Percentiles rank a stretch among this genome's conserved stretches.
Conservation (phyloP, 352 stramenopile species). For the Globisporangium heterothallicum region DNA sequence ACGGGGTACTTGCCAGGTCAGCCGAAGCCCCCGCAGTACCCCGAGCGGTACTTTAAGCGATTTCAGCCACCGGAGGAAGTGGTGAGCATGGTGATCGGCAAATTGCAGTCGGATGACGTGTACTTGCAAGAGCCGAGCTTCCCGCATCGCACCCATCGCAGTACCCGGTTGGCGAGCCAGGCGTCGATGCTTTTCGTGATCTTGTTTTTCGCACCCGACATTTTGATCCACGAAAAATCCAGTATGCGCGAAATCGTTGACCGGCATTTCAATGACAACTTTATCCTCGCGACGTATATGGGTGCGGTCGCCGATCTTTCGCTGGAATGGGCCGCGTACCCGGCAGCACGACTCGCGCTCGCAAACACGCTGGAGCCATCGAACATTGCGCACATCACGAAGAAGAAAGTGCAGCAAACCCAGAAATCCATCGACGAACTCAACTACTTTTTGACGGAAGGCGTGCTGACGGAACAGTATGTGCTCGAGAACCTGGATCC, state of each 20-base stretch:
- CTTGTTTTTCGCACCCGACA: conserved; percentile 91
- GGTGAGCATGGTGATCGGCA: conserved; percentile 91
- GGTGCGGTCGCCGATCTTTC: conserved; percentile 90
- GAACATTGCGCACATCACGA: conserved; percentile 88
- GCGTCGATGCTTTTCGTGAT: conserved; percentile 95
- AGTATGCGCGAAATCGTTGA: conserved; percentile 95
- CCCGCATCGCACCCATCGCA: conserved; percentile 90
- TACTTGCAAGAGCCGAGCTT: conserved; percentile 91
- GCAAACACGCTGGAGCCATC: conserved; percentile 83
- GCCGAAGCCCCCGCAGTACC: conserved; percentile 83
- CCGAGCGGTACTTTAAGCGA: conserved; percentile 84
- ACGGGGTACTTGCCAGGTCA: conserved; percentile 85
- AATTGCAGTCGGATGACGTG: conserved; percentile 92
- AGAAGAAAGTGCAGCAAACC: conserved; percentile 84
- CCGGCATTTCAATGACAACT: conserved; percentile 96
- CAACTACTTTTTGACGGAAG: conserved; percentile 89
- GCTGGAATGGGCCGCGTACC: conserved; percentile 90
- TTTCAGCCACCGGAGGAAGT: conserved; percentile 86
- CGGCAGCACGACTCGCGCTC: conserved; percentile 85
- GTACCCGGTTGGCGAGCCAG: conserved; percentile 86
- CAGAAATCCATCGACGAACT: conserved; percentile 85
- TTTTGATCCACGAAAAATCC: conserved; percentile 88
- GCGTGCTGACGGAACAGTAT: conserved; percentile 90
- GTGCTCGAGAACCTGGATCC: conserved; percentile 90
- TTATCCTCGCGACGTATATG: conserved; percentile 94